These are phyloP conservation scores for Sodiomyces alkalinus DNA, from an alignment of 2,329 filamentous ascomycete species.

Conservation along the genomic window DNA sequence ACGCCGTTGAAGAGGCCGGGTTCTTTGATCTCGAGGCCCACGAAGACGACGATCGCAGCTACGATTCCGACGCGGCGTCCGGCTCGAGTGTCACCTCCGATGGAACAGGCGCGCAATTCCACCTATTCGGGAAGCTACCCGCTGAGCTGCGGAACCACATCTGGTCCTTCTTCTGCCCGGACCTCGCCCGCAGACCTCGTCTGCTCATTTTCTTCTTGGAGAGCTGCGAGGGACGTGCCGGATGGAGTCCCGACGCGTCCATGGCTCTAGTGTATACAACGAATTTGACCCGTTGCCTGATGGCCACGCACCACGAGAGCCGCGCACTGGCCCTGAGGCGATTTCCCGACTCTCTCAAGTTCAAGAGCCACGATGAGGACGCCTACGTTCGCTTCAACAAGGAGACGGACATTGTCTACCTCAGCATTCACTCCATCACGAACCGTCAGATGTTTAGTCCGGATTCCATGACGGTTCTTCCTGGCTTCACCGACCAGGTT, in stretches of 20 bases:
- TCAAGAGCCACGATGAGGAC: constrained; percentile 11
- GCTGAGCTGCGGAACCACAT: constrained; percentile 17
- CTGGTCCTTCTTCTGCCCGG: constrained; percentile 18
- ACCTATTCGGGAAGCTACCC: constrained; percentile 10
- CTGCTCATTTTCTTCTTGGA: constrained; percentile 15
- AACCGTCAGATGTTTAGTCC: not conserved
- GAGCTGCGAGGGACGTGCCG: no score
- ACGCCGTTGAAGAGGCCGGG: not conserved
- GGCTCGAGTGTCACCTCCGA: not conserved
- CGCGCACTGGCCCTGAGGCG: constrained; percentile 15
- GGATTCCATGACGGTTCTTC: constrained; percentile 6
- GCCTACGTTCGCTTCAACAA: constrained; percentile 15
- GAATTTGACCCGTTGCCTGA: no score
- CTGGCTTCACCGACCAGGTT: constrained; percentile 14
- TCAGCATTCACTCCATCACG: not conserved
- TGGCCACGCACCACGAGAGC: constrained; percentile 19
- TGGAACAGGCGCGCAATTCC: not conserved
- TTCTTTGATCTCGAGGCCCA: not conserved
- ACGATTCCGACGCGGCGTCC: not conserved
- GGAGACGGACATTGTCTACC: constrained; percentile 14
- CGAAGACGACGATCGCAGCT: not conserved
- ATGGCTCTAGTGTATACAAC: no score
- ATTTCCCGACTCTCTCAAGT: constrained; percentile 17
- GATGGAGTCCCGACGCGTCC: no score
- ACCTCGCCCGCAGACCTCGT: constrained; percentile 12